These are phyloP conservation scores for Amanita polypyramis DNA, from an alignment of 768 basidiomycete species.

Conservation along the genomic window DNA sequence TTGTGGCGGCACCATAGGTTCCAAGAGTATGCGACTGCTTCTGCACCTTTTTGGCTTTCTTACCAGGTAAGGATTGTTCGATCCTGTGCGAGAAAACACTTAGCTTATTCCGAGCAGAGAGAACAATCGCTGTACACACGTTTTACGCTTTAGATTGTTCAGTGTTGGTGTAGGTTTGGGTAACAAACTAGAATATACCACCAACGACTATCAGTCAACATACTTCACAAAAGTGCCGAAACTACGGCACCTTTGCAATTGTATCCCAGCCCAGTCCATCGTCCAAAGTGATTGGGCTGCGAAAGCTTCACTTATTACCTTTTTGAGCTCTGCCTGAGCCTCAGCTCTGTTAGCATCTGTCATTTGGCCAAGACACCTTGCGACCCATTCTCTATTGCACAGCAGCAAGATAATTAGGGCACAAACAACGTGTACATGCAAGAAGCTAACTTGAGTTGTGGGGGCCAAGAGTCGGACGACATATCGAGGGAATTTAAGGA, in stretches of 20 bases:
- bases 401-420: constrained; percentile 9
- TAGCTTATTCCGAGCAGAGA: background rate
- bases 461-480: constrained; percentile 77
- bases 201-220: constrained; percentile 13
- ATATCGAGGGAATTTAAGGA: too few relatives aligned
- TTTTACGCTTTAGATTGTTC: constrained; percentile 58
- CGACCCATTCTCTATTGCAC: constrained; percentile 78
- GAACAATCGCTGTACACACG: constrained; percentile 27
- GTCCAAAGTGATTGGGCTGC: constrained; percentile 76
- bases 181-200: constrained; percentile 40
- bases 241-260: constrained; percentile 64
- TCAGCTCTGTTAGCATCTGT: constrained; percentile 78
- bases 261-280: constrained; percentile 87
- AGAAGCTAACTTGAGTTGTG: constrained; percentile 55
- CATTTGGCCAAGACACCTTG: constrained; percentile 86
- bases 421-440: constrained; percentile 1
- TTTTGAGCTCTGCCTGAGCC: constrained; percentile 89
- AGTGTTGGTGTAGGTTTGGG: constrained; percentile 47
- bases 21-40: constrained; percentile 21
- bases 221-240: constrained; percentile 3
- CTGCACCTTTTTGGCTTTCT: constrained; percentile 57
- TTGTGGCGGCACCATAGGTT: background rate
- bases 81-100: constrained; percentile 18
- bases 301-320: constrained; percentile 93
- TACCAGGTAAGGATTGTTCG: constrained; percentile 28